Evolutionary conservation across 75 land plant genomes (phyloP), one percentile per base, ranked within the genome.

Genomic region (Pinus tabuliformis): DNA sequence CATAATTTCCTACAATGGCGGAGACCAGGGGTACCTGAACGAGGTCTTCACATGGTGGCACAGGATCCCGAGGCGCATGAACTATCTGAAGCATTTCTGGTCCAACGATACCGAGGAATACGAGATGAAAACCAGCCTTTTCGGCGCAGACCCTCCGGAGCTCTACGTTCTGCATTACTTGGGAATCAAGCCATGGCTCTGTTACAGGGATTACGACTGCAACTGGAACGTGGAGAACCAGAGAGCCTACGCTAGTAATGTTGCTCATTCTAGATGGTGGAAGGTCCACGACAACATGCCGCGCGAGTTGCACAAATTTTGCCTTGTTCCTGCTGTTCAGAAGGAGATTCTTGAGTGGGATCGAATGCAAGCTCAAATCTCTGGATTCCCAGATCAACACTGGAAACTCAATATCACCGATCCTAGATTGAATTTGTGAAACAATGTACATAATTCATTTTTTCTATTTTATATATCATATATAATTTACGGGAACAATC

Each of bases 41-140:
- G 95, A 97, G 72, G 75, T 94, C 0, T 97, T 85, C 78, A 88
- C 93, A 9, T 97, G 99, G 99, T 94, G 99, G 99, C 99, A 97
- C 78, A 80, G 98, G 33, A 60, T 97, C 30, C 99, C 99, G 1
- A 79, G 85, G 75, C 76, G 85, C 24, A 80, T 92, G 30, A 97
- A 97, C 77, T 94, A 80, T 66, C 74, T 97, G 58, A 97, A 97
- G 80, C 90, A 89, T 73, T 87, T 91, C 74, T 90, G 95, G 95
- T 70, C 91, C 17, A 96, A 96, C 65, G 78, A 77, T 3, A 77
- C 86, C 8, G 75, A 71, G 22, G 91, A 89, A 74, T 81, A 52
- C 36, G 68, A 63, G 71, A 20, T 82, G 24, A 93, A 88, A 79
- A 84, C 89, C 62, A 75, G 81, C 28, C 70, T 92, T 17, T 90